Evolutionary conservation across 2,329 filamentous ascomycete species (phyloP).

Genomic region (Pseudocercospora crystallina): DNA sequence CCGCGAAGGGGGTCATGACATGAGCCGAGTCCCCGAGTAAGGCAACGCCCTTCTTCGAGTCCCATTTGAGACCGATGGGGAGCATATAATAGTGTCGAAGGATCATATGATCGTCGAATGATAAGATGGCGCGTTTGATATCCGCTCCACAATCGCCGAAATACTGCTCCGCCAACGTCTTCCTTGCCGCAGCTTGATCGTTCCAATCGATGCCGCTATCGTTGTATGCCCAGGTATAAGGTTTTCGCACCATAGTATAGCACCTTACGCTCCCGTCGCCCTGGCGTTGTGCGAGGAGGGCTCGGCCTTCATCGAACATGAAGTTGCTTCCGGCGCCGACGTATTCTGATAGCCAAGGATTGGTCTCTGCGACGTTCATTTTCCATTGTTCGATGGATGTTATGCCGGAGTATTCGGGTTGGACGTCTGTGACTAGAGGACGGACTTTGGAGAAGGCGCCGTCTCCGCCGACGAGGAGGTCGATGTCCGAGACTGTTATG

Average conservation of each 20-base stretch:
- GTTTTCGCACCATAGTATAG: slow-evolving; percentile 17
- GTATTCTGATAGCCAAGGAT: slow-evolving; percentile 25
- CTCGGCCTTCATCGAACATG: slow-evolving; percentile 31
- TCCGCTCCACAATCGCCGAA: slow-evolving; percentile 24
- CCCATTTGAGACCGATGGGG: slow-evolving; percentile 40
- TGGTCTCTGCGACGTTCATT: slow-evolving; percentile 15
- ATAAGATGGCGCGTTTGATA: no score
- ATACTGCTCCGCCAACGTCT: slow-evolving; percentile 26
- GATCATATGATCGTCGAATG: no score
- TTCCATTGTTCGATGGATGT: slow-evolving; percentile 21
- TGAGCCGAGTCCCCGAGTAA: slow-evolving; percentile 45
- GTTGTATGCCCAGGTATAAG: slow-evolving; percentile 16
- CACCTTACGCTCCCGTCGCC: slow-evolving; percentile 25
- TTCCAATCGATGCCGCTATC: no score
- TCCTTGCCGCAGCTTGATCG: slow-evolving; percentile 24
- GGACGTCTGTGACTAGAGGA: slow-evolving; percentile 30
- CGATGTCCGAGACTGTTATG: slow-evolving; percentile 35
- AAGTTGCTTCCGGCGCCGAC: slow-evolving; percentile 37
- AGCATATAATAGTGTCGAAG: slow-evolving; percentile 41
- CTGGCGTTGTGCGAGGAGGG: slow-evolving; percentile 27
- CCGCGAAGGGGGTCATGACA: slow-evolving; percentile 35
- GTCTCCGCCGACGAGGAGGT: slow-evolving; percentile 47
- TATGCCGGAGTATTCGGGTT: slow-evolving; percentile 41
- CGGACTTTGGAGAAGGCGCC: slow-evolving; percentile 45
- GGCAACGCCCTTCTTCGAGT: slow-evolving; percentile 38